Evolutionary conservation across 1,139 yeast genomes (phyloP).

Genomic region (Petasospora rhodanensis): DNA sequence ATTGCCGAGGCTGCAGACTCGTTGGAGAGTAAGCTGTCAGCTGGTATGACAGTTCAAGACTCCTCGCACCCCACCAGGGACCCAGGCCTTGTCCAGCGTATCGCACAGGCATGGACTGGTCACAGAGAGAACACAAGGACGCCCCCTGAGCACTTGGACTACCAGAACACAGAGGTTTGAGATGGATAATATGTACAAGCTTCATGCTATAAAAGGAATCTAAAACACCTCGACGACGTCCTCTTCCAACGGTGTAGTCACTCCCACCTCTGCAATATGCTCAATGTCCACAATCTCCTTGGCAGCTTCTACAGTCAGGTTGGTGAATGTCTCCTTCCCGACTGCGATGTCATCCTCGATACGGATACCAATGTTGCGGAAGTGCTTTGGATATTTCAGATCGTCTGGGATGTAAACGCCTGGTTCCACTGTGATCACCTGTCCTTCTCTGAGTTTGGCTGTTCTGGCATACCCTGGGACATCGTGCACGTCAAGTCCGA

Average conservation of each 20-base stretch:
- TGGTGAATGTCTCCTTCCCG: constrained; percentile 53
- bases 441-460: constrained; percentile 50
- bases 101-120: too few species aligned
- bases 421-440: constrained; percentile 90
- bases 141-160: too few species aligned
- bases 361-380: constrained; percentile 87
- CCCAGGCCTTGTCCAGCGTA: neutral
- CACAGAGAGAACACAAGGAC: constrained; percentile 1
- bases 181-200: constrained; percentile 1
- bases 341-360: constrained; percentile 91
- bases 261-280: constrained; percentile 51
- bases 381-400: constrained; percentile 68
- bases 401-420: constrained; percentile 83
- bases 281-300: constrained; percentile 85
- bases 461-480: constrained; percentile 56
- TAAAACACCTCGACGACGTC: constrained; percentile 43
- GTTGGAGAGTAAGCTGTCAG: constrained; percentile 9
- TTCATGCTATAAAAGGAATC: neutral
- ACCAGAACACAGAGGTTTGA: too few species aligned
- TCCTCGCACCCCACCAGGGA: neutral
- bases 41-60: too few species aligned
- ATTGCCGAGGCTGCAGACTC: constrained; percentile 19
- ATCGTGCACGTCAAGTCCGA: constrained; percentile 93
- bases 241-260: constrained; percentile 48
- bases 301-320: constrained; percentile 74